Conservation (phyloP, 2,329 filamentous ascomycete genomes). For the Colletotrichum endophyticum region DNA sequence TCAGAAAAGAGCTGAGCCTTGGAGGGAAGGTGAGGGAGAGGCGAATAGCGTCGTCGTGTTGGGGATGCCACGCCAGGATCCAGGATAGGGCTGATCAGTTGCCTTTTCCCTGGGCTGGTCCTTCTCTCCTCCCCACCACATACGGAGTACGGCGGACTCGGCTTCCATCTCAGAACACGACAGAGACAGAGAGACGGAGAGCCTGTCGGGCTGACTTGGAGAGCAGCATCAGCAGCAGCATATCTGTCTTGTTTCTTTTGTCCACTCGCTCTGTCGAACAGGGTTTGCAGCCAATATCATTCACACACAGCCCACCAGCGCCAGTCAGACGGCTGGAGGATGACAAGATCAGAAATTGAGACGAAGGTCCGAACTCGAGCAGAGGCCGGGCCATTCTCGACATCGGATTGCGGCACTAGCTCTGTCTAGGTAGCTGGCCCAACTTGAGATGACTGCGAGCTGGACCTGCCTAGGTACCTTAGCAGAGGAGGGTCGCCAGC, state of each 20-base stretch:
- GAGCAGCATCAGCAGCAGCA: background rate
- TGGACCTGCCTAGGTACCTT: background rate
- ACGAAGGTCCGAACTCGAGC: background rate
- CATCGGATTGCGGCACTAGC: background rate
- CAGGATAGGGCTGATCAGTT: constrained; percentile 19
- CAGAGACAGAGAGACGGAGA: too few species aligned
- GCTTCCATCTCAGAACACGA: background rate
- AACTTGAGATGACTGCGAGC: background rate
- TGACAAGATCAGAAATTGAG: background rate
- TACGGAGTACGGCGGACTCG: background rate
- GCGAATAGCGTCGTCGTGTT: constrained; percentile 1
- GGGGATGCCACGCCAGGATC: constrained; percentile 11
- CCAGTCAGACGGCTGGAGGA: background rate
- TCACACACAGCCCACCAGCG: background rate
- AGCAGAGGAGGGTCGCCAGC: background rate
- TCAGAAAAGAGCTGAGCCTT: background rate
- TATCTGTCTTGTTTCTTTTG: background rate
- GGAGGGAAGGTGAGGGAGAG: constrained; percentile 1
- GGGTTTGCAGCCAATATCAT: background rate
- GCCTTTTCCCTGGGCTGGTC: background rate
- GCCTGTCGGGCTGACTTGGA: background rate
- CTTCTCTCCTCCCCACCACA: background rate
- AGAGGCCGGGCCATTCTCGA: background rate
- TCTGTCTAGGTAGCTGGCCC: background rate
- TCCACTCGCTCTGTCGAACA: background rate